Evolutionary conservation across 306 rosid genomes (phyloP).

Genomic region (Myrica gale): DNA sequence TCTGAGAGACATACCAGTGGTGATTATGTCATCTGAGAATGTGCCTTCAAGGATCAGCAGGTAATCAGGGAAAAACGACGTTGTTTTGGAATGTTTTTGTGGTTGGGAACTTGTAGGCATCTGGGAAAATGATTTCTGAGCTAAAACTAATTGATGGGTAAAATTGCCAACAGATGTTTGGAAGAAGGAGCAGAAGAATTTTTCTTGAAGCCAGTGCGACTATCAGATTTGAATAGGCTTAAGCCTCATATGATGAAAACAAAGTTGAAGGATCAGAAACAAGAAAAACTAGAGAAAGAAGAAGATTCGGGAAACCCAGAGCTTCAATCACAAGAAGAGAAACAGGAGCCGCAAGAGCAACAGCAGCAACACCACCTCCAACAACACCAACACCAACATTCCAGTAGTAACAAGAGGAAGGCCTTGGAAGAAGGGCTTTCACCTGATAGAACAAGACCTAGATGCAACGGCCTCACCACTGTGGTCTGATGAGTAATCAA

Average conservation of each 20-base stretch:
- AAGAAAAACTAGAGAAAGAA: slow-evolving; percentile 27
- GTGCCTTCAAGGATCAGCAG: slow-evolving; percentile 88
- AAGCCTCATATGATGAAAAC: slow-evolving; percentile 73
- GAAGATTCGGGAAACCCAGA: slow-evolving; percentile 34
- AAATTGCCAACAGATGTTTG: slow-evolving; percentile 57
- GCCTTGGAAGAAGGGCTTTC: slow-evolving; percentile 71
- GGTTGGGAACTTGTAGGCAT: neutral
- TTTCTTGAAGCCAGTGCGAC: slow-evolving; percentile 86
- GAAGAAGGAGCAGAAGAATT: slow-evolving; percentile 97
- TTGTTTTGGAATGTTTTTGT: neutral
- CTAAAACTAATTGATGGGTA: slow-evolving; percentile 17
- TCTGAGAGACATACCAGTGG: slow-evolving; percentile 87
- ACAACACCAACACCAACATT: slow-evolving; percentile 35
- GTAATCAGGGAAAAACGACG: slow-evolving; percentile 30
- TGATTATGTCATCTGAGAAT: slow-evolving; percentile 94
- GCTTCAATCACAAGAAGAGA: slow-evolving; percentile 22
- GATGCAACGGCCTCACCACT: slow-evolving; percentile 75
- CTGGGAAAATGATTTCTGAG: slow-evolving; percentile 4
- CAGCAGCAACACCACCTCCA: slow-evolving; percentile 7
- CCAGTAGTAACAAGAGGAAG: slow-evolving; percentile 72
- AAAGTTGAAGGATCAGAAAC: slow-evolving; percentile 48
- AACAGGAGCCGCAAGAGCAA: slow-evolving; percentile 21
- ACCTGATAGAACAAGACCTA: slow-evolving; percentile 82
- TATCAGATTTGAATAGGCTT: slow-evolving; percentile 65
- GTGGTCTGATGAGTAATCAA: slow-evolving; percentile 43